Evolutionary conservation across 2,329 filamentous ascomycete species (phyloP).

Genomic region (Microcera coccophila): DNA sequence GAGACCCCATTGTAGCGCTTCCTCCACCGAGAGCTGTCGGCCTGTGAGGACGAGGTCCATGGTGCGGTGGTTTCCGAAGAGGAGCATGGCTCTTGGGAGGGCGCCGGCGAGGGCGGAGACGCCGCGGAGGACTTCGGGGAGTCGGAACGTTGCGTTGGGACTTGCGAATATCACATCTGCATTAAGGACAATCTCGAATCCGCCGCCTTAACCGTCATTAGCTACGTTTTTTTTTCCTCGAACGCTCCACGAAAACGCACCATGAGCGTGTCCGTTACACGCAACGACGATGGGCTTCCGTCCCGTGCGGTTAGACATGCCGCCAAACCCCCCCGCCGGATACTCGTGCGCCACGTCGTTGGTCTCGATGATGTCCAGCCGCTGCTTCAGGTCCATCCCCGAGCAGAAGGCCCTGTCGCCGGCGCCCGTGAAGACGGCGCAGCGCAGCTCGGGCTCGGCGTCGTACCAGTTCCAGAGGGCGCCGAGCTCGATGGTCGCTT

Average conservation of each 20-base stretch:
- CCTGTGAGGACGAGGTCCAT: constrained; percentile 33
- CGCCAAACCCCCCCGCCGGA: constrained; percentile 30
- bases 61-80: constrained; percentile 32
- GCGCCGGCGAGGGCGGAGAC: constrained; percentile 56
- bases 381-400: constrained; percentile 52
- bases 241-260: constrained; percentile 11
- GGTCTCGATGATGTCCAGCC: constrained; percentile 29
- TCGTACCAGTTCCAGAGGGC: constrained; percentile 50
- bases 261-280: constrained; percentile 31
- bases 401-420: constrained; percentile 50
- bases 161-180: constrained; percentile 57
- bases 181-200: constrained; percentile 36
- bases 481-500: constrained; percentile 37
- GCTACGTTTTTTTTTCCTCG: not conserved
- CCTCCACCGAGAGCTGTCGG: constrained; percentile 22
- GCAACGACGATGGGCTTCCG: constrained; percentile 32
- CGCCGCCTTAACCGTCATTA: constrained; percentile 22
- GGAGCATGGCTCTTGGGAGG: constrained; percentile 44
- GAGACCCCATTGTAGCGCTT: constrained; percentile 31
- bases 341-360: constrained; percentile 24
- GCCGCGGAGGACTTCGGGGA: constrained; percentile 57
- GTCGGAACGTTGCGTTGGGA: constrained; percentile 47
- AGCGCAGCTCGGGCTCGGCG: constrained; percentile 43
- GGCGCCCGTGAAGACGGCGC: constrained; percentile 50
- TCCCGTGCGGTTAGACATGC: constrained; percentile 33